Percentiles rank a stretch among this genome's conserved stretches.
These are phyloP conservation scores for Decorospora gaudefroyi DNA, from an alignment of 2,329 filamentous ascomycete species.

Conservation along the genomic window DNA sequence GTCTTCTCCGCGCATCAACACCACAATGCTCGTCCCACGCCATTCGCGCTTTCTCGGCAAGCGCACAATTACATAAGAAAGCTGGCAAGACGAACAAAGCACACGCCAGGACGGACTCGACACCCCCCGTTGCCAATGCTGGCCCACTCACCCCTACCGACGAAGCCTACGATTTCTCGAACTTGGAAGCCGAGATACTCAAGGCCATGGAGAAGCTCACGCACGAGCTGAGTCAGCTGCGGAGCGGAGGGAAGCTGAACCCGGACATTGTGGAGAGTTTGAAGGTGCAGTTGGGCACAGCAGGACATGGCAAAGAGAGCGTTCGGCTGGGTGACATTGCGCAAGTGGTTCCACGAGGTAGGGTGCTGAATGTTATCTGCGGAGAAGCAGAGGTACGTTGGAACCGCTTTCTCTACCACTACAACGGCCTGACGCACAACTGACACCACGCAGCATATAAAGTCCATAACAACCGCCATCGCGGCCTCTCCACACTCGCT, in stretches of 20 bases:
- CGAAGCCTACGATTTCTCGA: slow-evolving; percentile 65
- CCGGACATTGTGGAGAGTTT: slow-evolving; percentile 64
- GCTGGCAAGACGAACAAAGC: slow-evolving; percentile 57
- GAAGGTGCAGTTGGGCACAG: slow-evolving; percentile 61
- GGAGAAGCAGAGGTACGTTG: slow-evolving; percentile 65
- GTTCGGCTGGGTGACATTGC: slow-evolving; percentile 65
- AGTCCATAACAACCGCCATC: slow-evolving; percentile 59
- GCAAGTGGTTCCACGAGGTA: slow-evolving; percentile 68
- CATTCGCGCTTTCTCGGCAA: slow-evolving; percentile 50
- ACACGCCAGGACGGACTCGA: slow-evolving; percentile 42
- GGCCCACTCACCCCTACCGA: slow-evolving; percentile 46
- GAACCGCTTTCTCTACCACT: background rate
- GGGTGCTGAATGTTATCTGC: slow-evolving; percentile 64
- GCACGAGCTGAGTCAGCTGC: slow-evolving; percentile 64
- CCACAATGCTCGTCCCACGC: slow-evolving; percentile 15
- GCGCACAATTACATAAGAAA: slow-evolving; percentile 55
- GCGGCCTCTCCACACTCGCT: slow-evolving; percentile 57
- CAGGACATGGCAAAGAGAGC: slow-evolving; percentile 52
- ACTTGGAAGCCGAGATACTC: slow-evolving; percentile 61
- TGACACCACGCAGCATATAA: slow-evolving; percentile 54
- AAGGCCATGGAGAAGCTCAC: slow-evolving; percentile 61
- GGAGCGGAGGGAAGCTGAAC: slow-evolving; percentile 66
- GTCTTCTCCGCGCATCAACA: slow-evolving; percentile 8
- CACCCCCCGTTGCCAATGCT: slow-evolving; percentile 35
- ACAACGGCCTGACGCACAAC: background rate